Evolutionary conservation across 371 early-diverging fungal genomes (phyloP), one percentile per base, ranked within the genome.

Genomic region (Mycotypha africana): DNA sequence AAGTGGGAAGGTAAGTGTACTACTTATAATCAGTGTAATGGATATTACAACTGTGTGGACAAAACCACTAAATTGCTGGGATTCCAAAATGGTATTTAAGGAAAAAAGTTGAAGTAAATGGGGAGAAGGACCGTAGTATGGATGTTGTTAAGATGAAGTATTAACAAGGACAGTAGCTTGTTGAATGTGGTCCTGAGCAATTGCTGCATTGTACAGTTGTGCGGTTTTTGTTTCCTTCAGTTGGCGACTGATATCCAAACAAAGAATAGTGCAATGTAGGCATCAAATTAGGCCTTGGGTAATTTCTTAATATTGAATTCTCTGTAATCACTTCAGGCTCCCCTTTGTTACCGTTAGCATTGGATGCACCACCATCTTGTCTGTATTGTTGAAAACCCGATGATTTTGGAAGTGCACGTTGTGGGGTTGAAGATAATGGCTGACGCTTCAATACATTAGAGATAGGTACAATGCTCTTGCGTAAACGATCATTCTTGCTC

Each of bases 151-250:
- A 28, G 8, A 6, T 8, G 8, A 28, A 28, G 6, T 28, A 12
- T 39, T 57, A 74, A 41, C 74, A 74, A 37, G 74, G 74, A 39
- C 74, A 73, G 41, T 68, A 73, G 24, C 66, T 65, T 22, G 73
- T 68, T 16, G 65, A 62, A 49, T 73, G 73, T 45, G 74, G 74
- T 28, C 74, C 74, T 52, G 67, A 60, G 30, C 74, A 74, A 46
- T 67, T 74, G 38, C 47, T 53, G 45, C 74, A 74, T 23, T 52
- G 39, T n/a, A n/a, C n/a, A n/a, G n/a, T n/a, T n/a, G n/a, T n/a
- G n/a, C n/a, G n/a, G n/a, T n/a, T n/a, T n/a, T n/a, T n/a, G n/a
- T n/a, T n/a, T n/a, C n/a, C n/a, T n/a, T n/a, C n/a, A n/a, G n/a
- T n/a, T n/a, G n/a, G n/a, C n/a, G n/a, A n/a, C n/a, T n/a, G n/a